Base-by-base conservation (phyloP, 2,329 filamentous ascomycete genomes). In the Xylaria arbuscula region DNA sequence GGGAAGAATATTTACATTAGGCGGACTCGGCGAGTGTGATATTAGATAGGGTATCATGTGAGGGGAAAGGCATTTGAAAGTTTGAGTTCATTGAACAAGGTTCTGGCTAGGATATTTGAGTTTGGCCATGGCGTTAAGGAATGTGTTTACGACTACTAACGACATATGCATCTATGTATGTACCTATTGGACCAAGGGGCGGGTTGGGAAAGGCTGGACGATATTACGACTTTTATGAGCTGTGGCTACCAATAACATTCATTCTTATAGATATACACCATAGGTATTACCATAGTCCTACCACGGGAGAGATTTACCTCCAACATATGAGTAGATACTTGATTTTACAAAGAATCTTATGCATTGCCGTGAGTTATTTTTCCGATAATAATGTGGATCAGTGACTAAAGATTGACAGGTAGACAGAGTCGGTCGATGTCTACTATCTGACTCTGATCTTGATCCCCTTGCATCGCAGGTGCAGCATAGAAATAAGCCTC, bases 201-300 rank as follows among this genome's bases (percentile, higher is more conserved):
- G 53, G 8, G 22, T 6, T 51, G 55, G 54, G 38, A 7, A 45
- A 22, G 40, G 45, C 19, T 47, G 57, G 45, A 65, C 17, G 36
- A 58, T 6, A n/a, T 57, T 53, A 68, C 51, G 66, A 66, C 34
- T 57, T 45, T 57, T 19, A 66, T 59, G 62, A 68, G 48, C 13
- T 38, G 55, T 28, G 51, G 57, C 17, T 36, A 36, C 42, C 36
- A 59, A 55, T 62, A 38, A 57, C 57, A 38, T 51, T 66, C 57
- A 58, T 47, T 68, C 17, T 50, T 24, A 66, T 60, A 64, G 61
- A 60, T 45, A 55, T 54, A 32, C n/a, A 34, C 56, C 32, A 61
- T 51, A 11, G 10, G 51, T 17, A 51, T 62, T 36, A 19, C 32
- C 22, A 17, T 57, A 57, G 38, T n/a, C 28, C 24, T 45, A 32